Percentiles rank a stretch among this genome's conserved stretches.
These are phyloP conservation scores for Ustilago lituana DNA, from an alignment of 1,284 basidiomycete species.

Conservation along the genomic window DNA sequence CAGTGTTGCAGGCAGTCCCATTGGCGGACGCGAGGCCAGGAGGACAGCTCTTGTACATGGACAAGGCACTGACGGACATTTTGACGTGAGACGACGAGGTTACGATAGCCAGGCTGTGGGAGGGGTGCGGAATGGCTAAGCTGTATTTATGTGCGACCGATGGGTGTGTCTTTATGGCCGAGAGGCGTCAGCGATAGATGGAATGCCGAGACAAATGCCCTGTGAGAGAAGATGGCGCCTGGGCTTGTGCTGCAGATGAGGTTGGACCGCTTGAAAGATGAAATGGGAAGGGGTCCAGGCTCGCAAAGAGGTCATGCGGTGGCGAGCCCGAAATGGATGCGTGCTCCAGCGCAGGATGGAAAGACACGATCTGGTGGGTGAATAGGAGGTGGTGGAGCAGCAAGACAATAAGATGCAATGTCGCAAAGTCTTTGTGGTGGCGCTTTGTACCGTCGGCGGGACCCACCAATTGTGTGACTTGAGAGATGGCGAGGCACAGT, in stretches of 20 bases:
- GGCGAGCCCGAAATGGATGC: too few relatives aligned
- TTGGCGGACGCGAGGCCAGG: slow-evolving; percentile 46
- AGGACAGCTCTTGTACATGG: slow-evolving; percentile 49
- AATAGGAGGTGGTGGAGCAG: too few relatives aligned
- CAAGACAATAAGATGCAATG: too few relatives aligned
- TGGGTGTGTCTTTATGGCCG: neutral
- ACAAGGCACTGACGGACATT: slow-evolving; percentile 44
- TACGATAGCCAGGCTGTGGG: neutral
- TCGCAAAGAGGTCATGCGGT: neutral
- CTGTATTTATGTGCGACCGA: slow-evolving; percentile 2
- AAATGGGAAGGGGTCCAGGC: neutral
- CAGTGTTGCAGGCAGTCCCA: slow-evolving; percentile 45
- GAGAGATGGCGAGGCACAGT: too few relatives aligned
- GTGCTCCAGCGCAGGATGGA: too few relatives aligned
- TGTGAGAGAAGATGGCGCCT: too few relatives aligned
- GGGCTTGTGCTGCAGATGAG: too few relatives aligned
- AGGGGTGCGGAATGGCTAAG: neutral
- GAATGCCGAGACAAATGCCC: too few relatives aligned
- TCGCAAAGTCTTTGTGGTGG: too few relatives aligned
- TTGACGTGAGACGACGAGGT: neutral
- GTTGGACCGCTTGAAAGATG: neutral
- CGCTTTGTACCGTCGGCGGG: neutral
- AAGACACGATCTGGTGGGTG: too few relatives aligned
- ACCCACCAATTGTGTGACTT: neutral
- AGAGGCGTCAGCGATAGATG: neutral